Conservation (phyloP, 139 green algal species). For the Chlorella sp. region DNA sequence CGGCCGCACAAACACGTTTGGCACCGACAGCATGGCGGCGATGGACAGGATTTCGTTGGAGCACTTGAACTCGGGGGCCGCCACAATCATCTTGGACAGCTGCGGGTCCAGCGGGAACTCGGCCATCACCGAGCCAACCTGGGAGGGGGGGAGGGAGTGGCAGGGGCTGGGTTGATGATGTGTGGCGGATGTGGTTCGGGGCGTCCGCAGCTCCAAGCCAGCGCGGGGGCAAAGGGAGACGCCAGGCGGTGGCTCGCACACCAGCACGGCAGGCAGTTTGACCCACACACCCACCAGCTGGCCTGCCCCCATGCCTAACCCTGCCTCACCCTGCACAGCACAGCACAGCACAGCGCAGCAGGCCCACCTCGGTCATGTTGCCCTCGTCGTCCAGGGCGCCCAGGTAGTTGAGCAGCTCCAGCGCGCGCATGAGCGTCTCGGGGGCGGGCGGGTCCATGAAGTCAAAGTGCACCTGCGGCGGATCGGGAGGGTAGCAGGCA, state of each 20-base stretch:
- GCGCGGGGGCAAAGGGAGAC: no score
- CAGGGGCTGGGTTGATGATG: background rate
- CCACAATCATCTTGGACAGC: slow-evolving; percentile 98
- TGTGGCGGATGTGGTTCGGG: no score
- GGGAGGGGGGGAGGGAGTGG: background rate
- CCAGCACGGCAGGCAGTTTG: no score
- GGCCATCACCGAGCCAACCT: slow-evolving; percentile 93
- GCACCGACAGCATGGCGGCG: slow-evolving; percentile 94
- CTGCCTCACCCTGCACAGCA: no score
- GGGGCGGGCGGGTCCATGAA: slow-evolving; percentile 99
- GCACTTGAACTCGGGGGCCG: slow-evolving; percentile 92
- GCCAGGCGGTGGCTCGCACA: no score
- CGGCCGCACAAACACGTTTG: slow-evolving; percentile 95
- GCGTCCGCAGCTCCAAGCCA: no score
- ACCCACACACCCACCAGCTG: background rate
- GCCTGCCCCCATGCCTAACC: background rate
- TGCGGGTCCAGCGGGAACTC: slow-evolving; percentile 99
- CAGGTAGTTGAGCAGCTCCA: slow-evolving; percentile 99
- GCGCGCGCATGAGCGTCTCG: slow-evolving; percentile 98
- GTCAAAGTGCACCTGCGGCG: slow-evolving; percentile 96
- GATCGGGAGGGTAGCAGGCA: background rate
- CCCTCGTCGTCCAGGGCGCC: slow-evolving; percentile 98
- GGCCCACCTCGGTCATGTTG: slow-evolving; percentile 84
- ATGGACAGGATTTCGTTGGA: slow-evolving; percentile 97
- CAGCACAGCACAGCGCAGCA: background rate